Conservation (phyloP, 352 stramenopile species). For the Bremia lactucae region DNA sequence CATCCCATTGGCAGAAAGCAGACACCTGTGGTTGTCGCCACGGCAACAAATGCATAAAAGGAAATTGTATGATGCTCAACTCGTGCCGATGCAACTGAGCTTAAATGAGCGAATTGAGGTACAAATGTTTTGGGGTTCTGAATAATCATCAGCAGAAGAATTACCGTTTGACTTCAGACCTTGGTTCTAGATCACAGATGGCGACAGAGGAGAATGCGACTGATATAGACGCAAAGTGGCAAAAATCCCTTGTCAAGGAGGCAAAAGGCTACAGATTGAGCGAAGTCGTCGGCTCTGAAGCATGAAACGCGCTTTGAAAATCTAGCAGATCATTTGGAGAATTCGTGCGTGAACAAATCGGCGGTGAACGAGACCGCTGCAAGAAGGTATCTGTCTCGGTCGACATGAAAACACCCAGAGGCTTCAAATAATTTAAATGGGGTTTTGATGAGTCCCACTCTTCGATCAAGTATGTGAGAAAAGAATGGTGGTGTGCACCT, state of each 20-base stretch:
- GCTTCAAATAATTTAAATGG: no score
- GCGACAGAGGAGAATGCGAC: conserved; percentile 20
- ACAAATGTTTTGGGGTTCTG: not conserved
- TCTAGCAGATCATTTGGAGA: conserved; percentile 31
- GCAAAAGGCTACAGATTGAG: conserved; percentile 33
- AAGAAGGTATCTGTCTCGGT: conserved; percentile 15
- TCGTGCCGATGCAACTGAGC: conserved; percentile 25
- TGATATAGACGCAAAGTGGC: conserved; percentile 23
- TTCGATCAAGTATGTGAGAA: no score
- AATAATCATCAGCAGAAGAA: not conserved
- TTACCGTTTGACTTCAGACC: conserved; percentile 5
- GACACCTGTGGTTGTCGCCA: conserved; percentile 18
- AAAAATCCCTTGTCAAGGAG: conserved; percentile 26
- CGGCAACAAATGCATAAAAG: conserved; percentile 29
- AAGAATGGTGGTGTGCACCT: no score
- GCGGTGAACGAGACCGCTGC: conserved; percentile 27
- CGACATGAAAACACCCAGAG: no score
- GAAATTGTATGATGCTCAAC: conserved; percentile 26
- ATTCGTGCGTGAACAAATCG: conserved; percentile 54
- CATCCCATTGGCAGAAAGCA: conserved; percentile 38
- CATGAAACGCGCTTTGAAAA: conserved; percentile 48
- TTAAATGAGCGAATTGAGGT: conserved; percentile 45
- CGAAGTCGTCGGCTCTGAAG: conserved; percentile 26
- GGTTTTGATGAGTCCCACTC: no score
- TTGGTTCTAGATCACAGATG: conserved; percentile 18